These are phyloP conservation scores for Paraglomus brasilianum DNA, from an alignment of 192 early-diverging fungal genomes.

Conservation along the genomic window DNA sequence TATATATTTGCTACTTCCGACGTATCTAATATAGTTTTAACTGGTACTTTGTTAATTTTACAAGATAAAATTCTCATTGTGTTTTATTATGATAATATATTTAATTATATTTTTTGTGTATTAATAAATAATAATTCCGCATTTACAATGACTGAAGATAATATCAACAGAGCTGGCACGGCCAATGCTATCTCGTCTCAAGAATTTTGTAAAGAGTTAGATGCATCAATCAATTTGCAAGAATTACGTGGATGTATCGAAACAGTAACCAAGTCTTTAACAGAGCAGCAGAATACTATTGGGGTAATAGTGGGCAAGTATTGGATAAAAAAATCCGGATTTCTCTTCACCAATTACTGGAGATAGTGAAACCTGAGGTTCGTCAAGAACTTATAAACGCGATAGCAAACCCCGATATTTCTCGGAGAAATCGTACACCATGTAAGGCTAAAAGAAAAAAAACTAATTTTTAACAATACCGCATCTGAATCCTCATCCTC, in stretches of 20 bases:
- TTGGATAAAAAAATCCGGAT: neutral
- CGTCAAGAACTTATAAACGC: neutral
- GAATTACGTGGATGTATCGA: constrained; percentile 19
- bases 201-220: too few relatives aligned
- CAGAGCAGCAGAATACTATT: constrained; percentile 21
- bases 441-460: constrained; percentile 26
- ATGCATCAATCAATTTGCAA: too few relatives aligned
- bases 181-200: neutral
- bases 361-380: constrained; percentile 25
- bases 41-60: constrained; percentile 12
- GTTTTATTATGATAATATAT: constrained; percentile 21
- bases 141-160: constrained; percentile 20
- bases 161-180: constrained; percentile 2
- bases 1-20: constrained; percentile 16
- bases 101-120: constrained; percentile 17
- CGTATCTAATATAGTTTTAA: constrained; percentile 10
- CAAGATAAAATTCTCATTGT: constrained; percentile 15
- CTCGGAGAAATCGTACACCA: constrained; percentile 14
- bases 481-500: constrained; percentile 7
- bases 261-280: constrained; percentile 12
- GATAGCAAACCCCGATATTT: constrained; percentile 10
- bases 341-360: constrained; percentile 5
- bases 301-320: constrained; percentile 4
- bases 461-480: constrained; percentile 9
- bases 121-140: constrained; percentile 26